phyloP scores from a whole-genome alignment of 1,284 basidiomycete species.

The Cryptococcus floricola region DNA sequence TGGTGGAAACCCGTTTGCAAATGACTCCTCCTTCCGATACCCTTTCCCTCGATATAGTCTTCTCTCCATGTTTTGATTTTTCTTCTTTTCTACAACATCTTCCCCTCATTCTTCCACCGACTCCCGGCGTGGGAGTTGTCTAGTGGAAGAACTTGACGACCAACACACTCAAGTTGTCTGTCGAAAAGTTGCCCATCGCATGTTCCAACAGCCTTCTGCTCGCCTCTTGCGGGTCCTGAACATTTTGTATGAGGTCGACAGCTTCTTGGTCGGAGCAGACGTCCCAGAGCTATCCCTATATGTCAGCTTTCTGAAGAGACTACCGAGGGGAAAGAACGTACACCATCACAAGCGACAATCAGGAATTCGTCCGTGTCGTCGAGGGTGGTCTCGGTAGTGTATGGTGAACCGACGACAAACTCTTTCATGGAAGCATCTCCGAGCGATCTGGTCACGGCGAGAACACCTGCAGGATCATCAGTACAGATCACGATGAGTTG shows the following conservation, averaged over 20 bases:
- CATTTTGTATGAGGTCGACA: slow-evolving; percentile 73
- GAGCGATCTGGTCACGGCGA: slow-evolving; percentile 92
- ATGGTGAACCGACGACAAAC: slow-evolving; percentile 95
- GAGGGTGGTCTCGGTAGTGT: slow-evolving; percentile 93
- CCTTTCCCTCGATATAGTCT: no score
- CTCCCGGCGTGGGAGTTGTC: neutral
- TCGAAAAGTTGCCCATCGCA: slow-evolving; percentile 81
- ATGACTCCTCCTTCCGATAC: no score
- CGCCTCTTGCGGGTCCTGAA: slow-evolving; percentile 77
- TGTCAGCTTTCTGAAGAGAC: neutral
- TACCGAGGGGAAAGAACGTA: slow-evolving; percentile 52
- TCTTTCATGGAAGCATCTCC: slow-evolving; percentile 99
- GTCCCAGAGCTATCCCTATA: slow-evolving; percentile 78
- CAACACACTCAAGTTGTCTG: slow-evolving; percentile 65
- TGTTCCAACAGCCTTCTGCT: slow-evolving; percentile 74
- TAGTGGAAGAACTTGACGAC: slow-evolving; percentile 36
- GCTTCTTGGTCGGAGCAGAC: slow-evolving; percentile 89
- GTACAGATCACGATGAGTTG: neutral
- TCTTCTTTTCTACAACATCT: neutral
- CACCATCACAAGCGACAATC: slow-evolving; percentile 96
- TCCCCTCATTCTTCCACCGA: neutral
- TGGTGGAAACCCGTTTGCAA: no score
- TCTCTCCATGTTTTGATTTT: neutral
- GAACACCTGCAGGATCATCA: slow-evolving; percentile 57
- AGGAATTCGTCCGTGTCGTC: slow-evolving; percentile 89